A percentile compares a stretch with the other conserved stretches of the same genome.
These are phyloP conservation scores for Eucalyptus shirleyi DNA, from an alignment of 345 rosid species.

Conservation along the genomic window DNA sequence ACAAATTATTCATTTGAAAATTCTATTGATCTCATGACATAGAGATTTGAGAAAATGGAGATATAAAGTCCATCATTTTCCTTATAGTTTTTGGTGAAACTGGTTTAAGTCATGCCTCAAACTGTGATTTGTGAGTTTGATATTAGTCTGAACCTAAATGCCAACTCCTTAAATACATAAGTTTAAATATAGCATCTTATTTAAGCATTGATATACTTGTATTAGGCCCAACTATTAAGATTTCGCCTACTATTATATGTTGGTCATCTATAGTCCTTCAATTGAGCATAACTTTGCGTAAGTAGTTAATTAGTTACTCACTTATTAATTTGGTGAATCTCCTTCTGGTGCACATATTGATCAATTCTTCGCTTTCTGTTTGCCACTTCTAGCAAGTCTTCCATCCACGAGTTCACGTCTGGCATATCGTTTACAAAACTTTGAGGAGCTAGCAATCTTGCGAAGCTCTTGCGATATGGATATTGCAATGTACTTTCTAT, in stretches of 20 bases:
- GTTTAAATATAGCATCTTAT: neutral
- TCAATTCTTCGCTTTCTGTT: neutral
- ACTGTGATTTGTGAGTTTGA: no score
- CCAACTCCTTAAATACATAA: neutral
- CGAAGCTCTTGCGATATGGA: neutral
- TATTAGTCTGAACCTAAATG: neutral
- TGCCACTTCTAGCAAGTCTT: neutral
- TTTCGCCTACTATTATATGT: neutral
- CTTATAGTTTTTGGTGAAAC: no score
- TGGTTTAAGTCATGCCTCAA: neutral
- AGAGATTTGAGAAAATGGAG: neutral
- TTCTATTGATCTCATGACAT: neutral
- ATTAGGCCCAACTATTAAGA: neutral
- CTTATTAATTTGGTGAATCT: neutral
- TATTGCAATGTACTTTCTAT: neutral
- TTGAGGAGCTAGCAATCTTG: neutral
- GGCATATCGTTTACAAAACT: neutral
- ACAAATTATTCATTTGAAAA: neutral
- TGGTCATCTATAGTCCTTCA: neutral
- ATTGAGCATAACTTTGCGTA: neutral
- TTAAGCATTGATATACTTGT: neutral
- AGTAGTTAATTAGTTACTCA: neutral
- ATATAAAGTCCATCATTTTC: neutral
- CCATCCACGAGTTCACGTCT: neutral
- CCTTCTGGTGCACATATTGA: neutral